phyloP scores from a whole-genome alignment of 2,329 filamentous ascomycete genomes.

The Pseudocercospora cruenta region DNA sequence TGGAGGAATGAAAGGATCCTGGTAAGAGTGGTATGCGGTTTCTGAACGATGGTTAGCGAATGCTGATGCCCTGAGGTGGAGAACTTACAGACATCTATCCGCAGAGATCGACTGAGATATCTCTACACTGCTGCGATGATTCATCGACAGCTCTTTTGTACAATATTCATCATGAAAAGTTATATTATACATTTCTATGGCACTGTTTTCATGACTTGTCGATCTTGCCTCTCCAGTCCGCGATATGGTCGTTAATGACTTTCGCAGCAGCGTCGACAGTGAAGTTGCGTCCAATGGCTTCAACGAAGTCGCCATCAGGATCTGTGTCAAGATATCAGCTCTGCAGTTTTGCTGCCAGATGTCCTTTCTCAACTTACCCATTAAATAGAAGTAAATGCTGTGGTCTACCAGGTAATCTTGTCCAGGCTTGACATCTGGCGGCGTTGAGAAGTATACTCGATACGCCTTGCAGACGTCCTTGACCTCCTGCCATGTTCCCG shows the following conservation, averaged over 20 bases:
- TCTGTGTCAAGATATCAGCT: slow-evolving; percentile 54
- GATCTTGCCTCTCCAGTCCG: slow-evolving; percentile 68
- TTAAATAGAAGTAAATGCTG: slow-evolving; percentile 99
- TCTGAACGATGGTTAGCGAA: not conserved
- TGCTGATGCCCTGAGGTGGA: not conserved
- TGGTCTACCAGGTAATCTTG: slow-evolving; percentile 98
- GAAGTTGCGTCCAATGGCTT: slow-evolving; percentile 93
- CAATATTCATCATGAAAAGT: not conserved
- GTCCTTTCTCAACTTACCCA: slow-evolving; percentile 61
- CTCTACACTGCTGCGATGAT: not conserved
- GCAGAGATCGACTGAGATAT: not conserved
- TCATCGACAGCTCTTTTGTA: not conserved
- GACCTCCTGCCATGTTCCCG: slow-evolving; percentile 90
- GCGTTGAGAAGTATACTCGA: slow-evolving; percentile 95
- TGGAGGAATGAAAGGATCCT: not conserved
- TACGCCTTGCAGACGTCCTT: slow-evolving; percentile 95
- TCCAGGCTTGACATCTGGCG: slow-evolving; percentile 81
- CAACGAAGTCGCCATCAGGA: slow-evolving; percentile 96
- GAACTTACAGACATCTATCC: not conserved
- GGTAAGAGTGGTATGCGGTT: not conserved
- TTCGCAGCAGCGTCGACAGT: slow-evolving; percentile 83
- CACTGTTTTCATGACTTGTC: slow-evolving; percentile 43
- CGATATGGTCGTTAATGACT: slow-evolving; percentile 84
- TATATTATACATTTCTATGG: not conserved
- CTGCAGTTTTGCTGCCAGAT: not conserved